phyloP scores from a whole-genome alignment of 2,329 filamentous ascomycete species.

The Tolypocladium tropicale region DNA sequence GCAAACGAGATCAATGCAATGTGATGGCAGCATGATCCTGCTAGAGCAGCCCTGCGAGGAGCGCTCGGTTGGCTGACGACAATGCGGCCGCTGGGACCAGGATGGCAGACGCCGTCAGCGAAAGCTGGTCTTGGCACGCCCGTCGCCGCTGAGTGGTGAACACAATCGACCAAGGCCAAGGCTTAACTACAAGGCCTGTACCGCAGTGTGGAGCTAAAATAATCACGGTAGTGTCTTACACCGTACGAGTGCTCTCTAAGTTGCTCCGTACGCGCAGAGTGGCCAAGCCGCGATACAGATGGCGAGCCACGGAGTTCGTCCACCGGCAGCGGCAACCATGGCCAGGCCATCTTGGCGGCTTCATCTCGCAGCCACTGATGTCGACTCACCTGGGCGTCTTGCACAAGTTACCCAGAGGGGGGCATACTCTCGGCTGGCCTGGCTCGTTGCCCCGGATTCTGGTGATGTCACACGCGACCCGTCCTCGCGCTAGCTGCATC shows the following conservation, averaged over 20 bases:
- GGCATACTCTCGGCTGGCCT: not conserved
- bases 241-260: no score
- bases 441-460: not conserved
- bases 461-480: not conserved
- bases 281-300: not conserved
- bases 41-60: not conserved
- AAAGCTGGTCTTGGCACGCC: not conserved
- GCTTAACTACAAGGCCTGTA: no score
- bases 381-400: not conserved
- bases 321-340: no score
- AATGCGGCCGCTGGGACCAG: not conserved
- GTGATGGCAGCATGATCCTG: not conserved
- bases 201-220: not conserved
- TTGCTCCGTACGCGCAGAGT: not conserved
- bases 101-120: not conserved
- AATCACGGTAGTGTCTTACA: no score
- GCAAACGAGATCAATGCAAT: not conserved
- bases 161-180: not conserved
- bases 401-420: no score
- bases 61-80: not conserved
- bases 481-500: not conserved
- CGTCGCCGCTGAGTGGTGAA: not conserved
- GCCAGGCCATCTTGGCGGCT: no score
- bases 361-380: no score
- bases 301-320: not conserved